Conservation (phyloP, 106 monocot genomes). For the Cymbidium sinense region DNA sequence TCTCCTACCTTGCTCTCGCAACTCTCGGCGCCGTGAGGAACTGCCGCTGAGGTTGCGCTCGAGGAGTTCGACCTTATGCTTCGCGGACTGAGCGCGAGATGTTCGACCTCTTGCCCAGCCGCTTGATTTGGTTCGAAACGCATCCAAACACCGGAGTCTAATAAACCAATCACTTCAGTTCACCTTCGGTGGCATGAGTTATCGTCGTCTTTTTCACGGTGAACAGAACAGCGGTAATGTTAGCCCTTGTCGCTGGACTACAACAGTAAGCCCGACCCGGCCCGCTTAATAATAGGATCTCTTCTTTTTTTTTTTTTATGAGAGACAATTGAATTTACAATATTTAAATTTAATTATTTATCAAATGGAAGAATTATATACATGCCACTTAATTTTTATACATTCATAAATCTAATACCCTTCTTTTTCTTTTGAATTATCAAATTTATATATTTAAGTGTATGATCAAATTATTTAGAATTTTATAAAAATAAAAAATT, state of each 20-base stretch:
- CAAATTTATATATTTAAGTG: no score
- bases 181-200: background rate
- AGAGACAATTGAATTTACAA: no score
- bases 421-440: no score
- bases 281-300: no score
- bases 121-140: background rate
- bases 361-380: no score
- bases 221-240: background rate
- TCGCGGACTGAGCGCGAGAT: background rate
- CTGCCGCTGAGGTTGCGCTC: background rate
- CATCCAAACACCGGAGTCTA: background rate
- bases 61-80: constrained; percentile 11
- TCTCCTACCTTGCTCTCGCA: background rate
- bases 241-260: background rate
- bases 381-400: no score
- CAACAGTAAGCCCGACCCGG: no score
- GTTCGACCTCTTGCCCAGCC: background rate
- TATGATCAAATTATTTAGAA: no score
- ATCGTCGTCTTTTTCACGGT: constrained; percentile 2
- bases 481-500: no score
- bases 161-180: background rate
- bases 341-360: no score
- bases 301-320: no score
- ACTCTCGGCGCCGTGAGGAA: background rate
- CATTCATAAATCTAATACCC: no score